Conservation (phyloP, 2,329 filamentous ascomycete species). For the Fusarium nisikadoi region DNA sequence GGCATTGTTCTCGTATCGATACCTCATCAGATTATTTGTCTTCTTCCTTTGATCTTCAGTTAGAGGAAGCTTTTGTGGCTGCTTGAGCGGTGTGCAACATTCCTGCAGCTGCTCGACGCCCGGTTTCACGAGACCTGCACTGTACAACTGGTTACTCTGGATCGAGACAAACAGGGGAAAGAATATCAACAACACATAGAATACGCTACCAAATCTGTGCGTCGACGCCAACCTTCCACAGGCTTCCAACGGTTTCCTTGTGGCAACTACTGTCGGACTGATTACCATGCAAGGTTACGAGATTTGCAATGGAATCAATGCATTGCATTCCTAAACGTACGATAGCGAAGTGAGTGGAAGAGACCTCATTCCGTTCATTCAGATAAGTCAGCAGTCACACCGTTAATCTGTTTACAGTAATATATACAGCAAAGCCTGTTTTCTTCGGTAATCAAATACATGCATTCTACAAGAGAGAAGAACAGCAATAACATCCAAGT, state of each 20-base stretch:
- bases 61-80: rapidly evolving
- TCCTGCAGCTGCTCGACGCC: not conserved
- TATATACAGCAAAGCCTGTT: rapidly evolving
- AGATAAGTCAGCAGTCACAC: rapidly evolving
- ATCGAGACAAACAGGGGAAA: not conserved
- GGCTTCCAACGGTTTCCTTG: not conserved
- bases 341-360: rapidly evolving
- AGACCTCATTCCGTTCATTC: rapidly evolving
- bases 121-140: not conserved
- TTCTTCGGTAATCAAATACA: not conserved
- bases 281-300: rapidly evolving
- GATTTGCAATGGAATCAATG: not conserved
- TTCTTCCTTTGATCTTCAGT: rapidly evolving
- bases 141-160: rapidly evolving
- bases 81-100: not conserved
- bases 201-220: rapidly evolving
- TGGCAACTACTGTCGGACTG: not conserved
- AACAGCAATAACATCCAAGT: not conserved
- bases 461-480: rapidly evolving
- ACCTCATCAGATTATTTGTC: rapidly evolving
- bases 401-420: rapidly evolving
- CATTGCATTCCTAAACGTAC: rapidly evolving
- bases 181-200: rapidly evolving
- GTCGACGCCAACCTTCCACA: rapidly evolving
- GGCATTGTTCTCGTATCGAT: too few species aligned